Percentiles rank a stretch among this genome's conserved stretches.
Conservation (phyloP, 2,329 filamentous ascomycete genomes). For the Tolypocladium album region DNA sequence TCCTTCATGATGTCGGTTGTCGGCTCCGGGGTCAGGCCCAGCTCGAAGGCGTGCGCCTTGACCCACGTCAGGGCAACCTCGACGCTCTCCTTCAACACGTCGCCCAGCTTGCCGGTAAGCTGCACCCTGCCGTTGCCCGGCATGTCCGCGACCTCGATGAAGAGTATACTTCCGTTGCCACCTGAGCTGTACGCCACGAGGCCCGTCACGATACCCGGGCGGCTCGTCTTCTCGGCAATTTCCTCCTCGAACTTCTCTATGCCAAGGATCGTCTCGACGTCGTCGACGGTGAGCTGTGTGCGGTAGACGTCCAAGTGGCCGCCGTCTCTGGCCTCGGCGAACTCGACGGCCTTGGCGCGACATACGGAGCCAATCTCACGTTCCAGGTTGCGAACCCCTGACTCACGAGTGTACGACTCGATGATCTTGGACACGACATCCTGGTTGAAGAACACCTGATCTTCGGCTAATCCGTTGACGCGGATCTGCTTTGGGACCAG, state of each 20-base stretch:
- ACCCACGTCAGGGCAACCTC: slow-evolving; percentile 97
- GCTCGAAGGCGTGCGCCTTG: slow-evolving; percentile 85
- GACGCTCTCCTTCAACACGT: slow-evolving; percentile 93
- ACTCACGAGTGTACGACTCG: slow-evolving; percentile 90
- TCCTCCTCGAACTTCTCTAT: slow-evolving; percentile 94
- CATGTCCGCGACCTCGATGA: slow-evolving; percentile 98
- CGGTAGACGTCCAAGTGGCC: slow-evolving; percentile 60
- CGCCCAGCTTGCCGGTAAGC: slow-evolving; percentile 89
- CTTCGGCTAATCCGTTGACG: slow-evolving; percentile 71
- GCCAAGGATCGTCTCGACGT: slow-evolving; percentile 83
- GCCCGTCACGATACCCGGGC: slow-evolving; percentile 89
- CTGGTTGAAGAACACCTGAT: slow-evolving; percentile 66
- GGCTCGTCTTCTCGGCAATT: slow-evolving; percentile 73
- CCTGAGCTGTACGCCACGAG: slow-evolving; percentile 90
- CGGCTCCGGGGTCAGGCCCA: slow-evolving; percentile 71
- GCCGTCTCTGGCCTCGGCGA: slow-evolving; percentile 76
- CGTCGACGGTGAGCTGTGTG: slow-evolving; percentile 60
- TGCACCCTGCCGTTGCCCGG: slow-evolving; percentile 86
- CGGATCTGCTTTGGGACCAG: slow-evolving; percentile 93
- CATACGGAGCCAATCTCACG: slow-evolving; percentile 92
- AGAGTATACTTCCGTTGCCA: slow-evolving; percentile 89
- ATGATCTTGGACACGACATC: slow-evolving; percentile 93
- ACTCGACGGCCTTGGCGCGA: slow-evolving; percentile 90
- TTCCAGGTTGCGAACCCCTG: slow-evolving; percentile 91
- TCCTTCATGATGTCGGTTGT: slow-evolving; percentile 93